Evolutionary conservation across 139 green algal genomes (phyloP), one percentile per base, ranked within the genome.

Genomic region (Micromonas commoda): DNA sequence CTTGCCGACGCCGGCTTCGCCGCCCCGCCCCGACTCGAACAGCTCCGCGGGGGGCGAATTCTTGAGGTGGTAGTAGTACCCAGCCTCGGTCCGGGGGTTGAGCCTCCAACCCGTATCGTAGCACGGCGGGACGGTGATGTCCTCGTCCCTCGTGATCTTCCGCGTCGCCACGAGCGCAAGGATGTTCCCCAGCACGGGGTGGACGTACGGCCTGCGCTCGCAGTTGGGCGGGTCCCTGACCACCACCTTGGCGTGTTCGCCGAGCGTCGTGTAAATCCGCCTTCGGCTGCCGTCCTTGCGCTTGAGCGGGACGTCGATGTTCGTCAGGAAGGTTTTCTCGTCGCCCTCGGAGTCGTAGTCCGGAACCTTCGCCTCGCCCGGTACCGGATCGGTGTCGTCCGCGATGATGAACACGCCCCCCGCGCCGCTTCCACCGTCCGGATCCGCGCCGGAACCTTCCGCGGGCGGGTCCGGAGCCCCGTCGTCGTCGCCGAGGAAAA

Each of bases 21-120:
- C 38, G 38, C 2, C 38, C 13, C 26, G 28, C 9, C 23, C 3
- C 23, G 6, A 32, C 39, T 61, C 23, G 34, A 64, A 76, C 38
- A 26, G 5, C 69, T n/a, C 33, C 5, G 20, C 13, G 4, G 39
- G 34, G 3, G 69, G 69, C 6, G 32, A 9, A 20, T 26, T 23
- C 16, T 13, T 9, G 32, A 76, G 37, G 39, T 61, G 37, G 37
- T 76, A 52, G 34, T 76, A 76, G 26, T 76, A 76, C 34, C 69
- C 69, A 29, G 69, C 69, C 34, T 76, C 69, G 3, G 26, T 71
- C 4, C 33, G n/a, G 3, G 64, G 64, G 33, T 71, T 29, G n/a
- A 71, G n/a, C 28, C 64, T n/a, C 64, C 64, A 71, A 13, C 64
- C 64, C 13, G 3, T 4, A 29, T 29, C 13, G 64, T 71, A 71